Evolutionary conservation across 179 eudicot genomes (phyloP).

Genomic region (Heliamphora pulchella): DNA sequence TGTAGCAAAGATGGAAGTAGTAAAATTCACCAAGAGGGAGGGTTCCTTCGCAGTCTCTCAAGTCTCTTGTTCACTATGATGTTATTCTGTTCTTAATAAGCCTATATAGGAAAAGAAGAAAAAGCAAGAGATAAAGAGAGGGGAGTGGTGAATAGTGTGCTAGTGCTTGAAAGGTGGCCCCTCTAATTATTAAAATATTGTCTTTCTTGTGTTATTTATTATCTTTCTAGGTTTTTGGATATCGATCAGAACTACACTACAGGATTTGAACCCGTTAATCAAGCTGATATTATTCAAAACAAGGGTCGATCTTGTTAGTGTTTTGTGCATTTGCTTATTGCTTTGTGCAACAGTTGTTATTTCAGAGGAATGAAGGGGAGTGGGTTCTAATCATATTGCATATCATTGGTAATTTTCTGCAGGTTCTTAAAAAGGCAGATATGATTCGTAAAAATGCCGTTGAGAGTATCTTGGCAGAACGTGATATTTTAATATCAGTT

Average conservation of each 20-base stretch:
- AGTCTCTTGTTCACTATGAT: not conserved
- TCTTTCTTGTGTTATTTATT: not conserved
- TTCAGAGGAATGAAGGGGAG: conserved; percentile 8
- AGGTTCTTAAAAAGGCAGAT: conserved; percentile 96
- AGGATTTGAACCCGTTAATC: not conserved
- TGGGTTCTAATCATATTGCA: conserved; percentile 1
- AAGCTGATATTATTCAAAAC: not conserved
- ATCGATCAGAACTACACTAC: not conserved
- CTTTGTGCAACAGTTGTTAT: not conserved
- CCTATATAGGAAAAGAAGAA: not conserved
- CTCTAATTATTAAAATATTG: not conserved
- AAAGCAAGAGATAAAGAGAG: not conserved
- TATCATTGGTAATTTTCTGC: conserved; percentile 11
- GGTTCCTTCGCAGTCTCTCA: not conserved
- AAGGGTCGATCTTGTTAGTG: not conserved
- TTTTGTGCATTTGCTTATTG: conserved; percentile 2
- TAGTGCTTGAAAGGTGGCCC: not conserved
- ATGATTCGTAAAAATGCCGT: conserved; percentile 99
- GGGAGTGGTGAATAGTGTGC: not conserved
- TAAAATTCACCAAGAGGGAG: not conserved
- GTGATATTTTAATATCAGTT: conserved; percentile 88
- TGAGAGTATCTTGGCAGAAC: conserved; percentile 98
- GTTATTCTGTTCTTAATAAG: not conserved
- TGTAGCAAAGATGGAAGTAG: not conserved
- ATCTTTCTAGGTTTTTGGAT: not conserved